These are phyloP conservation scores for Pontederia crassipes DNA, from an alignment of 176 grass and related monocot species.

Conservation along the genomic window DNA sequence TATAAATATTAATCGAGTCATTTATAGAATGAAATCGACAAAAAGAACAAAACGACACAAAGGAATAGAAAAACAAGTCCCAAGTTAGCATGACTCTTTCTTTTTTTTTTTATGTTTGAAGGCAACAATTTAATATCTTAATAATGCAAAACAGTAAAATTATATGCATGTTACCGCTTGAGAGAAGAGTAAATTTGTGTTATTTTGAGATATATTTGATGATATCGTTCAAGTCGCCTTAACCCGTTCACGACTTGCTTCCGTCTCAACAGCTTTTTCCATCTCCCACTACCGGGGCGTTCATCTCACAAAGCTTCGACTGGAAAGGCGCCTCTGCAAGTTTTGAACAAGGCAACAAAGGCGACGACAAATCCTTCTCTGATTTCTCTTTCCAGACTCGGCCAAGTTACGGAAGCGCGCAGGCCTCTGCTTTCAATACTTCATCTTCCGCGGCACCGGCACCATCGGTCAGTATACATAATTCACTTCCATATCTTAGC, in stretches of 20 bases:
- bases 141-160: too few species aligned
- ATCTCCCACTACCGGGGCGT: constrained; percentile 24
- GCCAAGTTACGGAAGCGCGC: not conserved
- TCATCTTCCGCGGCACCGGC: constrained; percentile 15
- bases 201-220: not conserved
- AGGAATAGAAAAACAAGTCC: too few species aligned
- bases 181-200: too few species aligned
- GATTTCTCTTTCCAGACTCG: constrained; percentile 29
- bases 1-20: too few species aligned
- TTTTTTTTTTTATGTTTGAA: too few species aligned
- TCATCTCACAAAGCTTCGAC: constrained; percentile 16
- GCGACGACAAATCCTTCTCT: constrained; percentile 7
- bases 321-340: constrained; percentile 20
- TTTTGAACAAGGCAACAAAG: constrained; percentile 23
- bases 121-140: too few species aligned
- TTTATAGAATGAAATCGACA: too few species aligned
- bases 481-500: not conserved
- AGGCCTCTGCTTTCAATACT: constrained; percentile 14
- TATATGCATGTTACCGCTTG: too few species aligned
- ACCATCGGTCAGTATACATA: not conserved
- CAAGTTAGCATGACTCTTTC: too few species aligned
- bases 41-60: too few species aligned
- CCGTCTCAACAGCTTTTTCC: constrained; percentile 19
- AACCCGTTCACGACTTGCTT: not conserved
- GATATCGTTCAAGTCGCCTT: too few species aligned